Conservation (phyloP, 106 monocot species). For the Triglochin maritima region DNA sequence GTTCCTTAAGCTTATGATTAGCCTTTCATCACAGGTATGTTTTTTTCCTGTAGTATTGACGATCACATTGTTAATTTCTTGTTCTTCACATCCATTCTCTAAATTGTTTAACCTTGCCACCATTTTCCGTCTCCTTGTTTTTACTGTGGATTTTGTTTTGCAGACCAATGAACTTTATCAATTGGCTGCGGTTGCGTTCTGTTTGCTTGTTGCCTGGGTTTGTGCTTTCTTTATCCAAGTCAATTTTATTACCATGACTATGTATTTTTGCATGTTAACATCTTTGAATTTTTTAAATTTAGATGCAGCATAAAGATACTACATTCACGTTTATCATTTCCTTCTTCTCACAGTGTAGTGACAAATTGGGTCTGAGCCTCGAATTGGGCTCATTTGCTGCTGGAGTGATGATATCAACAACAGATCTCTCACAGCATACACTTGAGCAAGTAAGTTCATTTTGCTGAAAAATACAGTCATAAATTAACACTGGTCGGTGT, state of each 20-base stretch:
- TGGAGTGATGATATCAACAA: conserved; percentile 88
- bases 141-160: conserved; percentile 5
- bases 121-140: neutral
- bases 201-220: conserved; percentile 94
- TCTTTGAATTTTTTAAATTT: too few relatives aligned
- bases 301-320: too few relatives aligned
- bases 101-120: neutral
- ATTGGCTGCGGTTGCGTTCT: conserved; percentile 85
- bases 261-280: too few relatives aligned
- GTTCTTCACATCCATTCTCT: neutral
- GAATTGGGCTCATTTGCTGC: conserved; percentile 88
- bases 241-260: too few relatives aligned
- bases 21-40: conserved; percentile 20
- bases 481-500: neutral
- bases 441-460: conserved; percentile 61
- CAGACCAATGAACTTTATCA: conserved; percentile 98
- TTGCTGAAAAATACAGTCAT: neutral
- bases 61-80: neutral
- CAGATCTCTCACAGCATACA: conserved; percentile 83
- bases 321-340: too few relatives aligned
- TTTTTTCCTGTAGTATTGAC: neutral
- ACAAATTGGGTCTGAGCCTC: conserved; percentile 76
- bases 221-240: conserved; percentile 4
- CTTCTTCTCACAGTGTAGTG: conserved; percentile 55
- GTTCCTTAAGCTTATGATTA: conserved; percentile 23